A percentile compares a stretch with the other conserved stretches of the same genome.
phyloP scores from a whole-genome alignment of 2,329 filamentous ascomycete genomes.

The Aureobasidium sp. region DNA sequence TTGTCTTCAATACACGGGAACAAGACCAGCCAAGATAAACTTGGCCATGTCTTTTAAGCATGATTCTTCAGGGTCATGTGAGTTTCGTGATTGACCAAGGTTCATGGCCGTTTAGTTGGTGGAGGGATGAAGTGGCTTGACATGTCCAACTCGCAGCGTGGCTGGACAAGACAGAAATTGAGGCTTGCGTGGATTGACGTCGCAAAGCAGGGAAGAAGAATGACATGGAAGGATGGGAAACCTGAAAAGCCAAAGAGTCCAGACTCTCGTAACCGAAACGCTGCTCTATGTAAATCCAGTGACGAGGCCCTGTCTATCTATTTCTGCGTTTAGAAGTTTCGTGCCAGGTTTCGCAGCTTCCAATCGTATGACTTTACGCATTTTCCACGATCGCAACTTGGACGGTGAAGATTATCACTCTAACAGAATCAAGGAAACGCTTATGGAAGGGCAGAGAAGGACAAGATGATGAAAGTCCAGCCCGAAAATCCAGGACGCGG shows the following conservation, averaged over 20 bases:
- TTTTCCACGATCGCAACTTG: neutral
- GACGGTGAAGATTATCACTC: neutral
- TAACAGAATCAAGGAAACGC: neutral
- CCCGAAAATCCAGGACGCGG: neutral
- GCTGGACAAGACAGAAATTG: conserved; percentile 1
- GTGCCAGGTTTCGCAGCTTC: neutral
- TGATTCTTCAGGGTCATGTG: neutral
- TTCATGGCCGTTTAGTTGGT: neutral
- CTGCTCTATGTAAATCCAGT: neutral
- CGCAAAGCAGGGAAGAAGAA: neutral
- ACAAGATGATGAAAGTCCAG: neutral
- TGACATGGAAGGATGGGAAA: neutral
- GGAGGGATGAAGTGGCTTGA: conserved; percentile 4
- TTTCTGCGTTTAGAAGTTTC: neutral
- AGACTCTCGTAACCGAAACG: neutral
- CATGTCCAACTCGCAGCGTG: neutral
- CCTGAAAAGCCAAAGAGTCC: neutral
- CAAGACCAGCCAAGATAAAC: neutral
- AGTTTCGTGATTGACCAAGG: neutral
- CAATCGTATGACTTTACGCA: neutral
- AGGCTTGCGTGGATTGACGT: conserved; percentile 10
- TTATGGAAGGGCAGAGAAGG: neutral
- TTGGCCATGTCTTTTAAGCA: neutral
- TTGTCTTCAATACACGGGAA: neutral
- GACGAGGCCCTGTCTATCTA: conserved; percentile 2